Evolutionary conservation across 352 stramenopile genomes (phyloP).

Genomic region (Phytopythium montanum): DNA sequence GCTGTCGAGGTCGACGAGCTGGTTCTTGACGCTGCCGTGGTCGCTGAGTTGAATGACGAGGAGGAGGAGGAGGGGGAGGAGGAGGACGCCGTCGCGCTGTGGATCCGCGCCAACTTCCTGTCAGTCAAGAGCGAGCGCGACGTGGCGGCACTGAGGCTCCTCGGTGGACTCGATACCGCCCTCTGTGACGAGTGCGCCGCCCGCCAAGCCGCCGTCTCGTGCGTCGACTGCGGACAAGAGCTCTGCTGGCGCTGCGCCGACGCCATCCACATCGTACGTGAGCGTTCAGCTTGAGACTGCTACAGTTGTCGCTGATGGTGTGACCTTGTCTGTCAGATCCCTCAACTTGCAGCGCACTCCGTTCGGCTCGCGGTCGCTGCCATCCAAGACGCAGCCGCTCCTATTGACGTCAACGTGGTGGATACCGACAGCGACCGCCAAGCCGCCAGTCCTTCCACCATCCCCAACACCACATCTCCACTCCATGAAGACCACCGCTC

Average conservation of each 20-base stretch:
- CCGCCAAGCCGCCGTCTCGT: constrained; percentile 22
- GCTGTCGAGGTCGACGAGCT: background rate
- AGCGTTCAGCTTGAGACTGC: background rate
- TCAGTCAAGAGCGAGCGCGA: constrained; percentile 17
- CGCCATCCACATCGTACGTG: constrained; percentile 73
- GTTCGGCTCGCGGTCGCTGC: constrained; percentile 13
- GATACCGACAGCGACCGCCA: background rate
- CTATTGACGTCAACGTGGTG: background rate
- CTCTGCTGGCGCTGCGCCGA: constrained; percentile 66
- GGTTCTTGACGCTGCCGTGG: background rate
- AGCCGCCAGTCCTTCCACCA: background rate
- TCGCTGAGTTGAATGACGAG: background rate
- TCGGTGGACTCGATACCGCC: background rate
- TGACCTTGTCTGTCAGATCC: constrained; percentile 23
- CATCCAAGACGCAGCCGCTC: background rate
- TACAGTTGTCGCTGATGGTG: background rate
- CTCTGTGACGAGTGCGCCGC: constrained; percentile 57
- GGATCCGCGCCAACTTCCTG: constrained; percentile 38
- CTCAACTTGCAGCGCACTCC: constrained; percentile 29
- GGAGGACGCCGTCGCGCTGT: constrained; percentile 19
- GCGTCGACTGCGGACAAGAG: constrained; percentile 36
- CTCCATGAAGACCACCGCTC: background rate
- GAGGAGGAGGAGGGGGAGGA: background rate
- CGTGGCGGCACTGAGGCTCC: constrained; percentile 8
- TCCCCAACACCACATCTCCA: background rate